Conservation (phyloP, 768 basidiomycete genomes). For the Boletus pseudo-olivaceus region DNA sequence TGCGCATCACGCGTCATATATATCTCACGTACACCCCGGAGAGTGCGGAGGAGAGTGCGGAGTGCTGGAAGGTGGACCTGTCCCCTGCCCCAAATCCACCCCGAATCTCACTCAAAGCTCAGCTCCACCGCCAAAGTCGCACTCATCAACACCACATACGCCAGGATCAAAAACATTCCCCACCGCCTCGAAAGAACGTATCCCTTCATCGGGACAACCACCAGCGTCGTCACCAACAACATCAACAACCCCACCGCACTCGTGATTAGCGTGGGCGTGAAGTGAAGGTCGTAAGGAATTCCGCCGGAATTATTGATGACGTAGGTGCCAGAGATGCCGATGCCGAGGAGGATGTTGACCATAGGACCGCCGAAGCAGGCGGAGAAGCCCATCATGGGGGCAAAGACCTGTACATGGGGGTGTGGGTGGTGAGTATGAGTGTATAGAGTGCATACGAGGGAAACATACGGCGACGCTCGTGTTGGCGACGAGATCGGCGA, state of each 20-base stretch:
- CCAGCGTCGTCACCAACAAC: slow-evolving; percentile 69
- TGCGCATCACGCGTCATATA: background rate
- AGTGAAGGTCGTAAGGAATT: slow-evolving; percentile 66
- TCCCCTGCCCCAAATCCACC: background rate
- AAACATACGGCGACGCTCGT: slow-evolving; percentile 82
- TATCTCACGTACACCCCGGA: background rate
- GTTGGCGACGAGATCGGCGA: slow-evolving; percentile 96
- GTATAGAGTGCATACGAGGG: background rate
- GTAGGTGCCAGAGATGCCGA: slow-evolving; percentile 89
- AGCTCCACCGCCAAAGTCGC: slow-evolving; percentile 80
- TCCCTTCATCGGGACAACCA: slow-evolving; percentile 82
- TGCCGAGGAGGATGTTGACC: slow-evolving; percentile 87
- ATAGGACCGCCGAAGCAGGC: slow-evolving; percentile 93
- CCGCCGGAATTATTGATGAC: slow-evolving; percentile 59
- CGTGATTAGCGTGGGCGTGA: slow-evolving; percentile 81
- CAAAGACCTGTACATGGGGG: slow-evolving; percentile 55
- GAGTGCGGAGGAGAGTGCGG: background rate
- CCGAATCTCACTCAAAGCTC: slow-evolving; percentile 2
- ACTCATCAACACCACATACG: slow-evolving; percentile 74
- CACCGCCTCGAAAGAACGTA: slow-evolving; percentile 77
- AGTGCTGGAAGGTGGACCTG: too few species aligned
- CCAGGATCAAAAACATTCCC: slow-evolving; percentile 75
- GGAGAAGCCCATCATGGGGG: slow-evolving; percentile 92
- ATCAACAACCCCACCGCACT: slow-evolving; percentile 78
- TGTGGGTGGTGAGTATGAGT: background rate